Evolutionary conservation across 129 eudicot genomes (phyloP), one percentile per base, ranked within the genome.

Genomic region (Chrysanthemum lavandulifolium): DNA sequence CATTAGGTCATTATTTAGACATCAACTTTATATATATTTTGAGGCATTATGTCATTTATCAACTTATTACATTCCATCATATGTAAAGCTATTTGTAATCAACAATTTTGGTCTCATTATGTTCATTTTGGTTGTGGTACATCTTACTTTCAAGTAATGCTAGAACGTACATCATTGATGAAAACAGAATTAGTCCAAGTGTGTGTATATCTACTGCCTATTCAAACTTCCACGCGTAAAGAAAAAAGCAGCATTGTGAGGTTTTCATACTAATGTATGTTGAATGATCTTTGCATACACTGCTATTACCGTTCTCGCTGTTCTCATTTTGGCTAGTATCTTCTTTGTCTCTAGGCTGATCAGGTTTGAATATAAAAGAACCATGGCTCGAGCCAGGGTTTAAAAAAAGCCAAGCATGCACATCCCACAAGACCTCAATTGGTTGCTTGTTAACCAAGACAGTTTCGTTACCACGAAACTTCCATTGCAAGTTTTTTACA

Each of bases 211-310:
- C 25, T 12, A 63, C 68, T 51, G 70, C 73, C 77, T 74, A 93
- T 71, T 93, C 98, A 23, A 87, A 74, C 80, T 93, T 93, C 96
- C 98, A 93, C 18, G 96, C 95, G 75, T 87, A 90, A 27, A 93
- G 82, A 76, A 87, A 89, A 16, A 93, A 89, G 65, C 90, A 74
- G 73, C 84, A 89, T 11, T 84, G 80, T 51, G 85, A 56, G 6
- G 79, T 60, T 73, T 75, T 87, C 1, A 87, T 40, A 61, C 89
- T 77, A 69, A 90, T 85, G 2, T 25, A 18, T 1, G 90, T 74
- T 0, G 96, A 89, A 55, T 81, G 82, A 73, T 86, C 81, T 71
- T 65, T 75, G 80, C 83, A 87, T 7, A 54, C 79, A 6, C 78
- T 60, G 74, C 86, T 87, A 0, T 59, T 81, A 4, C 69, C 69